These are phyloP conservation scores for Trifolium subterraneum DNA, from an alignment of 306 rosid species.

Conservation along the genomic window DNA sequence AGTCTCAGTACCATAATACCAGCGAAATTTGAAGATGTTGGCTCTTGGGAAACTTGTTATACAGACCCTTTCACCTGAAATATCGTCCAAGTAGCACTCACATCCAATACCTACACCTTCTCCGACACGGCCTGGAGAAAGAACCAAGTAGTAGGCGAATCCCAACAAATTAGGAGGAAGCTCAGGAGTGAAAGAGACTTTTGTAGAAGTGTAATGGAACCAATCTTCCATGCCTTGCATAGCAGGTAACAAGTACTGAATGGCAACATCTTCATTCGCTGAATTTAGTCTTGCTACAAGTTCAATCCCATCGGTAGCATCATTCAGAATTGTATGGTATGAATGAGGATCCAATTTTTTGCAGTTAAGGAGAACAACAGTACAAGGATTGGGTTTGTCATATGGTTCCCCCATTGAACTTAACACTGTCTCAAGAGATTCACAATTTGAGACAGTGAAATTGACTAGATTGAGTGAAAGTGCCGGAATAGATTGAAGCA, in stretches of 20 bases:
- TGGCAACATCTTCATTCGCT: too few relatives aligned
- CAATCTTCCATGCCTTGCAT: too few relatives aligned
- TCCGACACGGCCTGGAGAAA: too few relatives aligned
- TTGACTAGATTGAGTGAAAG: too few relatives aligned
- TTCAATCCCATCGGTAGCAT: background rate
- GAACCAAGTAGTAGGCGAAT: too few relatives aligned
- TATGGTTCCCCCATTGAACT: background rate
- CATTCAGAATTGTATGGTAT: background rate
- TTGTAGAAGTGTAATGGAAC: too few relatives aligned
- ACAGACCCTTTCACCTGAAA: background rate
- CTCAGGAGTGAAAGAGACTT: too few relatives aligned
- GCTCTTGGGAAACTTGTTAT: background rate
- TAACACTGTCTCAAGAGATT: background rate
- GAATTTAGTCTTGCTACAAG: too few relatives aligned
- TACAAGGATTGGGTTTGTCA: background rate
- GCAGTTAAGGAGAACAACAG: background rate
- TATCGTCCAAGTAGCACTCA: constrained; percentile 22
- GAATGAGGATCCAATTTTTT: background rate
- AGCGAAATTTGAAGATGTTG: too few relatives aligned
- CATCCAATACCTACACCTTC: too few relatives aligned
- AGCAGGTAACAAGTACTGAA: constrained; percentile 3
- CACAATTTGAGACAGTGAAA: background rate
- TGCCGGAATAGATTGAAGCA: background rate
- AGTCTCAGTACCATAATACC: too few relatives aligned
- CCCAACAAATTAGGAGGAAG: too few relatives aligned